These are phyloP conservation scores for Nicotiana attenuata DNA, from an alignment of 257 asterid genomes.

Conservation along the genomic window DNA sequence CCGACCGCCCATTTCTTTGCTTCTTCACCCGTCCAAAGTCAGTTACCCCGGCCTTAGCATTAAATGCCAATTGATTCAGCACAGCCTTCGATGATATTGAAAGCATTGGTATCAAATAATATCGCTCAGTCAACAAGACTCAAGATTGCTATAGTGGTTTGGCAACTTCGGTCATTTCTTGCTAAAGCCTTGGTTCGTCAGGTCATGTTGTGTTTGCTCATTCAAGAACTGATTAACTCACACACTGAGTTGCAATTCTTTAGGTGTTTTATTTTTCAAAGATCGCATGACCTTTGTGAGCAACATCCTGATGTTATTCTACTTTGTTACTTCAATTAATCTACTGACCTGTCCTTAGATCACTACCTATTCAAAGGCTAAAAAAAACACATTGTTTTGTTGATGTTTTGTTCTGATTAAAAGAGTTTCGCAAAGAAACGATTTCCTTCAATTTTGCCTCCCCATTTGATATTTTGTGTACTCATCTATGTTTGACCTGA, in stretches of 20 bases:
- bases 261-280: slow-evolving; percentile 51
- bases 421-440: slow-evolving; percentile 63
- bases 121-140: slow-evolving; percentile 44
- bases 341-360: slow-evolving; percentile 50
- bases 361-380: slow-evolving; percentile 61
- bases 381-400: slow-evolving; percentile 56
- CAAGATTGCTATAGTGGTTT: slow-evolving; percentile 58
- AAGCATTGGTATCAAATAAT: slow-evolving; percentile 36
- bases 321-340: slow-evolving; percentile 53
- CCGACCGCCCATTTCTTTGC: slow-evolving; percentile 13
- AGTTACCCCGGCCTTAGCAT: slow-evolving; percentile 24
- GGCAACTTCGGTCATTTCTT: slow-evolving; percentile 81
- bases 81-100: slow-evolving; percentile 68
- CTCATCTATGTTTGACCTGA: slow-evolving; percentile 92
- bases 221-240: slow-evolving; percentile 49
- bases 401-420: slow-evolving; percentile 66
- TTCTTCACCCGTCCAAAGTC: slow-evolving; percentile 10
- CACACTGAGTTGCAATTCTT: slow-evolving; percentile 37
- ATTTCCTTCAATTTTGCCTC: slow-evolving; percentile 53
- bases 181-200: slow-evolving; percentile 58
- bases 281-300: slow-evolving; percentile 71
- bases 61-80: slow-evolving; percentile 67
- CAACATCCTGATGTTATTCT: slow-evolving; percentile 68
- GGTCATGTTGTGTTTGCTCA: slow-evolving; percentile 58
- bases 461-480: slow-evolving; percentile 71